phyloP scores from a whole-genome alignment of 2,329 filamentous ascomycete genomes.

The Alternaria viburni region DNA sequence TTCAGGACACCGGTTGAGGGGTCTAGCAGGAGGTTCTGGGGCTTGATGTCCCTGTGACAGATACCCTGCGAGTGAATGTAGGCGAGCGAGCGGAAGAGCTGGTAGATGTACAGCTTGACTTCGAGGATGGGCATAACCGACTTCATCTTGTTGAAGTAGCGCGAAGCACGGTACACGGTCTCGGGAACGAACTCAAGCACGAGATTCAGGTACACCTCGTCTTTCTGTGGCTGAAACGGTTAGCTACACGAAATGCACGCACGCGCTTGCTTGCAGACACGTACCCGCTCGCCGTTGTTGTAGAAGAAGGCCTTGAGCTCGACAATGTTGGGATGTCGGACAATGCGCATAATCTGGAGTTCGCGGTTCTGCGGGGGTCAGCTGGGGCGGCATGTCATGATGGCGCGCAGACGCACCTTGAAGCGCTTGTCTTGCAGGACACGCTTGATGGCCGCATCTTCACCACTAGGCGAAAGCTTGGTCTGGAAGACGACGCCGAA shows the following conservation, averaged over 20 bases:
- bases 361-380: slow-evolving; percentile 80
- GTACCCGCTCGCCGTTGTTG: slow-evolving; percentile 95
- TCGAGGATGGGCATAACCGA: slow-evolving; percentile 98
- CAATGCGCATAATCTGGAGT: slow-evolving; percentile 99
- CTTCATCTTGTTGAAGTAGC: slow-evolving; percentile 99
- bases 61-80: slow-evolving; percentile 99
- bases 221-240: slow-evolving; percentile 60
- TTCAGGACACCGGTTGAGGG: slow-evolving; percentile 91
- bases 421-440: slow-evolving; percentile 99
- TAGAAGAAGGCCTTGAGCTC: slow-evolving; percentile 99
- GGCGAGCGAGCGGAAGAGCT: slow-evolving; percentile 95
- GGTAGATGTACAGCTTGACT: slow-evolving; percentile 99
- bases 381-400: slow-evolving; percentile 13
- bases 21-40: slow-evolving; percentile 94
- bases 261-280: slow-evolving; percentile 40
- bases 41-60: slow-evolving; percentile 99
- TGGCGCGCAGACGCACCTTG: slow-evolving; percentile 70
- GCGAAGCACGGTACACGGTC: slow-evolving; percentile 95
- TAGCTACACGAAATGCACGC: slow-evolving; percentile 33
- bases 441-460: slow-evolving; percentile 98
- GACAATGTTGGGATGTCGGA: slow-evolving; percentile 97
- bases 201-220: slow-evolving; percentile 98
- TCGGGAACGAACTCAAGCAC: slow-evolving; percentile 98
- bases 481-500: slow-evolving; percentile 99
- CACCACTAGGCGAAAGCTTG: slow-evolving; percentile 94